These are phyloP conservation scores for Cladophialophora immunda DNA, from an alignment of 2,329 filamentous ascomycete genomes.

Conservation along the genomic window DNA sequence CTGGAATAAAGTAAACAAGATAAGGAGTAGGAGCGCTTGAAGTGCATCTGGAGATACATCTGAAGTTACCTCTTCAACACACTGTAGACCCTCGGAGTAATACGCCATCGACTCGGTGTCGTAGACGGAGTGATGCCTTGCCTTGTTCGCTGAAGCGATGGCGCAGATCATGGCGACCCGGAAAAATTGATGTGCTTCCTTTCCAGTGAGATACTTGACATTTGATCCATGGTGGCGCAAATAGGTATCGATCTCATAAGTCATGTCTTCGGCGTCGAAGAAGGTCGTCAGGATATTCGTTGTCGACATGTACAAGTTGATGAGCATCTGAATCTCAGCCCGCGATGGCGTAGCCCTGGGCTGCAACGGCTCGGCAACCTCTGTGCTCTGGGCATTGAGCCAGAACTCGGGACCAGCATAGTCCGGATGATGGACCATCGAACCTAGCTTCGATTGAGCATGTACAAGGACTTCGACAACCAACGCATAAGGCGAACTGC, in stretches of 20 bases:
- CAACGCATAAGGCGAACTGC: conserved; percentile 41
- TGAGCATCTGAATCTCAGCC: conserved; percentile 40
- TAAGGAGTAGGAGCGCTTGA: conserved; percentile 43
- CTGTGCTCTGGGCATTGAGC: conserved; percentile 38
- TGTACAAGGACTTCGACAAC: conserved; percentile 41
- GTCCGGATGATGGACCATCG: conserved; percentile 39
- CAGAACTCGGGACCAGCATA: conserved; percentile 40
- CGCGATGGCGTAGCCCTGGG: conserved; percentile 34
- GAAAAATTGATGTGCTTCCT: conserved; percentile 46
- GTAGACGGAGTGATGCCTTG: conserved; percentile 42
- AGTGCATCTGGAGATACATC: conserved; percentile 43
- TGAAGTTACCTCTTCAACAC: conserved; percentile 45
- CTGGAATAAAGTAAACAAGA: conserved; percentile 42
- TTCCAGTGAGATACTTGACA: conserved; percentile 38
- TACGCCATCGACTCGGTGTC: conserved; percentile 39
- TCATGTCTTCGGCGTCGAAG: conserved; percentile 41
- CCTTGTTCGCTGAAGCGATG: conserved; percentile 44
- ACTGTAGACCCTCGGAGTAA: conserved; percentile 43
- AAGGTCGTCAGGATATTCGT: conserved; percentile 45
- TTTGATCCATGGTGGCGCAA: conserved; percentile 36
- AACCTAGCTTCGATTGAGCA: conserved; percentile 40
- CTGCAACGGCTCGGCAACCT: conserved; percentile 33
- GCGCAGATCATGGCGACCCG: conserved; percentile 48
- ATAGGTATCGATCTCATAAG: conserved; percentile 40
- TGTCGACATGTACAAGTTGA: conserved; percentile 43